Base-by-base conservation (phyloP, 2,329 filamentous ascomycete species). In the Leptographium flavum region DNA sequence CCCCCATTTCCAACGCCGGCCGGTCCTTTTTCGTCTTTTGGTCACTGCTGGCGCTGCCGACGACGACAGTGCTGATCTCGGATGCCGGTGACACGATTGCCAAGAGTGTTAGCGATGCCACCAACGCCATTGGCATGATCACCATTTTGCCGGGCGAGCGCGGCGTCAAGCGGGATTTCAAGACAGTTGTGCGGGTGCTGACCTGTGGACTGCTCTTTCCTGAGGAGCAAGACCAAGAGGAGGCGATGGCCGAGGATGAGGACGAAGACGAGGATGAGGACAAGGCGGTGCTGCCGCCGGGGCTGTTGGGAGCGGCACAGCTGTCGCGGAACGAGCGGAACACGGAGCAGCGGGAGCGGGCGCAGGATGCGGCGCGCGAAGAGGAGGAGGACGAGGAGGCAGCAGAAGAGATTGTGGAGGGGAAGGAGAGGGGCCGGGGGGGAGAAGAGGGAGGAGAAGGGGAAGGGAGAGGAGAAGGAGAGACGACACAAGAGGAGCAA, bases 21-120 rank as follows among this genome's bases (percentile, higher is more conserved):
- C 80, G 84, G 45, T 77, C 84, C 0, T 94, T 94, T 59, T 95
- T 94, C 55, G 84, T 95, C n/a, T 80, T 94, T 46, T 95, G 88
- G 88, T 85, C 81, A 14, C 61, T 95, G 1, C 71, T 94, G 23
- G 87, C 87, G 0, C 70, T 94, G 3, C 88, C 88, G 0, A 88
- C 84, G 2, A 88, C 88, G 73, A 94, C 88, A 0, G 80, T 94
- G 17, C 71, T 95, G 13, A 83, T 93, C 50, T 82, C 79, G 11
- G 83, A 88, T 52, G 83, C 92, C 48, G 84, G 83, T 22, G 83
- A 93, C 55, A 95, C 88, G 0, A 73, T 94, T 19, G 80, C 94
- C 39, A 77, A 74, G 53, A 61, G 64, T 5, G 60, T 81, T 45
- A 65, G 68, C 11, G 73, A 80, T 45, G 58, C 65, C 4, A 80